Conservation (phyloP, 768 basidiomycete species). For the Lactarius akahatsu region DNA sequence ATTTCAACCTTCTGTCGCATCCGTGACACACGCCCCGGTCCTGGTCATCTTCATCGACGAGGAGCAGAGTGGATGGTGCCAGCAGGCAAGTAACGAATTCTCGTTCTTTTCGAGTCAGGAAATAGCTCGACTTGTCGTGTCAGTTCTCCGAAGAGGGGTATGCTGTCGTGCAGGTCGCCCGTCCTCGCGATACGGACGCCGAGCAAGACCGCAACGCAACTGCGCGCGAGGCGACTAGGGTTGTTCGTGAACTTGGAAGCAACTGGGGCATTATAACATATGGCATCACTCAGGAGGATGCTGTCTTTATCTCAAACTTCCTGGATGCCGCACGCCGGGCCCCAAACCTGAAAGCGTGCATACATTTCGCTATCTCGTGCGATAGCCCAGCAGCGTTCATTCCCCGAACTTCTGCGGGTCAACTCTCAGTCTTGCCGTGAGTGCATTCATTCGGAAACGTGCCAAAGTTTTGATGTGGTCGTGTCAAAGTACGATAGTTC, state of each 20-base stretch:
- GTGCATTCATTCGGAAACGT: constrained; percentile 4
- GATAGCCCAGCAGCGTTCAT: constrained; percentile 34
- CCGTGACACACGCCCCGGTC: constrained; percentile 35
- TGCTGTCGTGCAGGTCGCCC: constrained; percentile 37
- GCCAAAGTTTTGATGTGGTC: neutral
- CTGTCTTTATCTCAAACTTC: constrained; percentile 21
- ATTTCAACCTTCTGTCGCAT: constrained; percentile 34
- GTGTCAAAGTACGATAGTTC: constrained; percentile 36
- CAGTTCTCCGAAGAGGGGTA: constrained; percentile 44
- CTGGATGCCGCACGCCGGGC: constrained; percentile 4
- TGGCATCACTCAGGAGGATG: constrained; percentile 34
- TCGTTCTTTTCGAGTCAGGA: neutral
- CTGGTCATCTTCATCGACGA: constrained; percentile 36
- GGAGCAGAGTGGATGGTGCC: constrained; percentile 39
- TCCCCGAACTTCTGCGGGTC: constrained; percentile 31
- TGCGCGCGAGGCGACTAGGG: constrained; percentile 15
- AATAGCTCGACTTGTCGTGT: neutral
- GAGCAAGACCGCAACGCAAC: constrained; percentile 30
- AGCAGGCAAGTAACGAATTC: constrained; percentile 35
- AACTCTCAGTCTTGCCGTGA: constrained; percentile 34
- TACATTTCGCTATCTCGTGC: constrained; percentile 40
- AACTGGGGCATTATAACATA: constrained; percentile 38
- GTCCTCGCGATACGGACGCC: constrained; percentile 25
- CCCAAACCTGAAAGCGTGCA: constrained; percentile 34
- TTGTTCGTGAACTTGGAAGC: constrained; percentile 21